Conservation (phyloP, 1,284 basidiomycete genomes). For the Malassezia dermatis region DNA sequence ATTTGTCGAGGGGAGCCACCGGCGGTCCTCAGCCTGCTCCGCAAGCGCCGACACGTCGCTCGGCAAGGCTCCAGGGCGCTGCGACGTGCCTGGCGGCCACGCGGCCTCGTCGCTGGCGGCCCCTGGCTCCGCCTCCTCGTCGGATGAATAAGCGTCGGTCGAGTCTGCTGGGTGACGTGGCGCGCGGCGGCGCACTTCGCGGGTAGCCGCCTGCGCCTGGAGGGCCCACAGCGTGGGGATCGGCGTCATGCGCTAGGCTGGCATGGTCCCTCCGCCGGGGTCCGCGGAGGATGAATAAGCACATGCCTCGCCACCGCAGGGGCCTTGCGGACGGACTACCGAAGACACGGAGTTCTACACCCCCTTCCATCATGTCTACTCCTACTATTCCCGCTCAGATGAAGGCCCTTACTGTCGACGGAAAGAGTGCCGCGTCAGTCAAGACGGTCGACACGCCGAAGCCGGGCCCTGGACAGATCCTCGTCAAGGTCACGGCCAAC, state of each 20-base stretch:
- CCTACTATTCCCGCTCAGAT: slow-evolving; percentile 15
- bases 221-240: slow-evolving; percentile 12
- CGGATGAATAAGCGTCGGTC: slow-evolving; percentile 2
- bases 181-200: background rate
- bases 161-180: background rate
- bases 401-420: slow-evolving; percentile 30
- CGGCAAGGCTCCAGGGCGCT: background rate
- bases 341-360: background rate
- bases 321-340: background rate
- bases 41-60: background rate
- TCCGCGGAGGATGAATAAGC: background rate
- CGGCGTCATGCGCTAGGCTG: background rate
- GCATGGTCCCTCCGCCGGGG: background rate
- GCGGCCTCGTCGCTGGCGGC: background rate
- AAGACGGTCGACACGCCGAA: slow-evolving; percentile 31
- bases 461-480: slow-evolving; percentile 23
- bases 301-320: background rate
- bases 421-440: slow-evolving; percentile 23
- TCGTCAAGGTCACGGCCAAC: slow-evolving; percentile 27
- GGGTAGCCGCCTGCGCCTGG: slow-evolving; percentile 11
- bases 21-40: slow-evolving; percentile 13
- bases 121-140: background rate
- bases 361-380: background rate
- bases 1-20: slow-evolving; percentile 15
- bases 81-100: background rate